Percentiles rank a stretch among this genome's conserved stretches.
These are phyloP conservation scores for Daedaleopsis nitida DNA, from an alignment of 768 basidiomycete species.

Conservation along the genomic window DNA sequence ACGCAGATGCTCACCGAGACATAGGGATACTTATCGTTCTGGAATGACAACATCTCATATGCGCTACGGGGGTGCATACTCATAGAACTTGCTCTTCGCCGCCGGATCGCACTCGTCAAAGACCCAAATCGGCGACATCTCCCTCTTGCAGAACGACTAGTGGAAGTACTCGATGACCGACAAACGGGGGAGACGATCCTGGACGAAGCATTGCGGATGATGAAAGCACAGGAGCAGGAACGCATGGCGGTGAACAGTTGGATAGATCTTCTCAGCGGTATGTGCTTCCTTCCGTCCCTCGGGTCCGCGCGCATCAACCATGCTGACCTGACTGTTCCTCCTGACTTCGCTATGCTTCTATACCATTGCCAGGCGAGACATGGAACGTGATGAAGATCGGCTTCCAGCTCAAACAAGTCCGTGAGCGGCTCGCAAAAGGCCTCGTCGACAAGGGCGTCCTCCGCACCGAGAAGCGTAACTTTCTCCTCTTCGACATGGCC, in stretches of 20 bases:
- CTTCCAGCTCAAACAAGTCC: constrained; percentile 97
- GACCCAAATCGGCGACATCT: constrained; percentile 78
- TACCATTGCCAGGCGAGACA: constrained; percentile 78
- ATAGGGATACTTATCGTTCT: constrained; percentile 94
- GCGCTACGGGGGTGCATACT: constrained; percentile 98
- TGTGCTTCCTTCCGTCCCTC: constrained; percentile 31
- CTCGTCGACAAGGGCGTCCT: constrained; percentile 98
- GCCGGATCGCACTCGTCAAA: constrained; percentile 87
- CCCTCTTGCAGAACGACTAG: constrained; percentile 76
- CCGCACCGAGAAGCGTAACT: constrained; percentile 99
- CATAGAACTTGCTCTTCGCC: constrained; percentile 93
- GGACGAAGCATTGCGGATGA: constrained; percentile 95
- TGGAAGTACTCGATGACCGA: constrained; percentile 90
- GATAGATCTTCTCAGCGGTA: constrained; percentile 94
- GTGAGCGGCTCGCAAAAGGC: constrained; percentile 95
- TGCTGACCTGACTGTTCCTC: not conserved
- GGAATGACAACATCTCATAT: constrained; percentile 99
- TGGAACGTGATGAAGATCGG: constrained; percentile 99
- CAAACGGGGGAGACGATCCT: constrained; percentile 96
- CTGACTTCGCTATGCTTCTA: not conserved
- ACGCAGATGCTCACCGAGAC: not conserved
- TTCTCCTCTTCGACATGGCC: constrained; percentile 99
- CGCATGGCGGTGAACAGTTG: constrained; percentile 85
- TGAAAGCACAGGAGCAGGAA: constrained; percentile 78
- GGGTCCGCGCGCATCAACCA: no score